A percentile compares a stretch with the other conserved stretches of the same genome.
These are phyloP conservation scores for Coemansia sp. DNA, from an alignment of 192 early-diverging fungal species.

Conservation along the genomic window DNA sequence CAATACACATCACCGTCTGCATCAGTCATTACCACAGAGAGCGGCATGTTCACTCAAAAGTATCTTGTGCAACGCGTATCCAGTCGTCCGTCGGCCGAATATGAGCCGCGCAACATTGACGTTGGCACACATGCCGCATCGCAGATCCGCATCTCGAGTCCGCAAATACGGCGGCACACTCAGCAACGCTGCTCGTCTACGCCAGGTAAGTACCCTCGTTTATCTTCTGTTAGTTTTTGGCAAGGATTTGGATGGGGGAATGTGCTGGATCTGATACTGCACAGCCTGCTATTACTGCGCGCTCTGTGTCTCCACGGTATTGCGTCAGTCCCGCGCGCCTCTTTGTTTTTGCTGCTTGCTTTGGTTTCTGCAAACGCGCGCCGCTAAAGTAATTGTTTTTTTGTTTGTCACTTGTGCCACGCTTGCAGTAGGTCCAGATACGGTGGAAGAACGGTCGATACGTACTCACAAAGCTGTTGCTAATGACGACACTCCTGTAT, in stretches of 20 bases:
- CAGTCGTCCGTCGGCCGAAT: slow-evolving; percentile 8
- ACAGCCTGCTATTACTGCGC: background rate
- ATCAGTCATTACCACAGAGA: slow-evolving; percentile 7
- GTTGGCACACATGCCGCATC: slow-evolving; percentile 16
- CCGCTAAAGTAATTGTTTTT: background rate
- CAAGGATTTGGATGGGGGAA: background rate
- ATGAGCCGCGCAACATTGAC: slow-evolving; percentile 12
- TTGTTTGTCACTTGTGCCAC: slow-evolving; percentile 8
- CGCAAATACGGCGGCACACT: slow-evolving; percentile 27
- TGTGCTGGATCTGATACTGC: background rate
- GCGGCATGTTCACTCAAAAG: slow-evolving; percentile 31
- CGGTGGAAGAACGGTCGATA: slow-evolving; percentile 19
- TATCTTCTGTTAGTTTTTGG: background rate
- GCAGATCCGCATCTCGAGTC: slow-evolving; percentile 47
- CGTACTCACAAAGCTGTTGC: slow-evolving; percentile 6
- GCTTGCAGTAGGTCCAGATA: slow-evolving; percentile 12
- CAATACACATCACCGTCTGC: slow-evolving; percentile 19
- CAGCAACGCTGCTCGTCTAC: slow-evolving; percentile 19
- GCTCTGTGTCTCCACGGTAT: slow-evolving; percentile 2
- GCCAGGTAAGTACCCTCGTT: slow-evolving; percentile 30
- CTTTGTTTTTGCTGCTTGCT: background rate
- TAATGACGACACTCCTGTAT: slow-evolving; percentile 21
- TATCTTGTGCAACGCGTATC: slow-evolving; percentile 43
- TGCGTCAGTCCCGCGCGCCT: background rate
- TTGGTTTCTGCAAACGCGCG: background rate